Evolutionary conservation across 2,329 filamentous ascomycete genomes (phyloP).

Genomic region (Alternaria conjuncta): DNA sequence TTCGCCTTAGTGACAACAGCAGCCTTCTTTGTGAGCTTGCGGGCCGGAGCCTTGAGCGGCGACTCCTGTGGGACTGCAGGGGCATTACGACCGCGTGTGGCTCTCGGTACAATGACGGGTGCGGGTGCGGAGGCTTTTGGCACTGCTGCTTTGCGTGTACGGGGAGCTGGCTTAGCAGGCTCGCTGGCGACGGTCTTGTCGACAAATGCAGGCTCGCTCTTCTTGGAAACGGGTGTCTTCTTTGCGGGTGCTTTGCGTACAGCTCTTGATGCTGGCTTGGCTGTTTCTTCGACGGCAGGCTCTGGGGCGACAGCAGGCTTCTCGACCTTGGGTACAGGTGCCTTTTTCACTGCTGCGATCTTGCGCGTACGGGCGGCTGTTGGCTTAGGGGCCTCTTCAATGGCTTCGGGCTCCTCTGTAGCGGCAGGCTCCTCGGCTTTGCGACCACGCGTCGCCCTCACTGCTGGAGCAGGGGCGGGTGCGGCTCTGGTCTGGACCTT

Average conservation of each 20-base stretch:
- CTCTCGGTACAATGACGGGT: slow-evolving; percentile 19
- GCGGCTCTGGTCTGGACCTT: slow-evolving; percentile 26
- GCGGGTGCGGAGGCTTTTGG: slow-evolving; percentile 16
- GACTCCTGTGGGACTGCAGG: slow-evolving; percentile 25
- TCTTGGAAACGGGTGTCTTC: slow-evolving; percentile 22
- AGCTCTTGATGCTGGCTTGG: slow-evolving; percentile 21
- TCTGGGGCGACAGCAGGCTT: slow-evolving; percentile 15
- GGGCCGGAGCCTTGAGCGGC: slow-evolving; percentile 36
- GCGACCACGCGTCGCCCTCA: slow-evolving; percentile 33
- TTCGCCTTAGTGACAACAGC: slow-evolving; percentile 18
- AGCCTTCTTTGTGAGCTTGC: slow-evolving; percentile 32
- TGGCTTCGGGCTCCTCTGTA: slow-evolving; percentile 17
- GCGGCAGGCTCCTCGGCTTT: slow-evolving; percentile 21
- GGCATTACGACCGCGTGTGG: slow-evolving; percentile 30
- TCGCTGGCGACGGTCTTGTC: slow-evolving; percentile 17
- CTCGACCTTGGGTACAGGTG: slow-evolving; percentile 16
- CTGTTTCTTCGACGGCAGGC: slow-evolving; percentile 14
- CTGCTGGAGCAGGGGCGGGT: slow-evolving; percentile 25
- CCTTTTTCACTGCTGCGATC: slow-evolving; percentile 24
- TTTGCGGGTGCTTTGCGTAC: slow-evolving; percentile 28
- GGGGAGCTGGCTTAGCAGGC: slow-evolving; percentile 25
- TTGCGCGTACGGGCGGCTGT: slow-evolving; percentile 25
- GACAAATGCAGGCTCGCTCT: slow-evolving; percentile 7
- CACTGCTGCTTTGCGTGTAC: slow-evolving; percentile 26
- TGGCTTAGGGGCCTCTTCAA: slow-evolving; percentile 25